Percentiles rank a stretch among this genome's conserved stretches.
phyloP scores from a whole-genome alignment of 352 stramenopile genomes.

The Globisporangium splendens region DNA sequence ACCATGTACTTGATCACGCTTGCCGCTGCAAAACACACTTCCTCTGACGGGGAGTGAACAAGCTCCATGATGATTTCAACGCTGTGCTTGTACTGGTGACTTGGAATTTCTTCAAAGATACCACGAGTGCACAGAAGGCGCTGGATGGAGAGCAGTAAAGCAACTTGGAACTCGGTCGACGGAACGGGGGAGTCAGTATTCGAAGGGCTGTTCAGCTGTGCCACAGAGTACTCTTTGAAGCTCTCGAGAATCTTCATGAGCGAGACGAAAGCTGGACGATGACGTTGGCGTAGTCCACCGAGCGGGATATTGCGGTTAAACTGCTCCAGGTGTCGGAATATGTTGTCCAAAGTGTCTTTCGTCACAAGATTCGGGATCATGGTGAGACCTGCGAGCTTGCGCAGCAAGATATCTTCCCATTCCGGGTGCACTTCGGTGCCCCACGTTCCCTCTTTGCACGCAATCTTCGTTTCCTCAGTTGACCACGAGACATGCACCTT shows the following conservation, averaged over 20 bases:
- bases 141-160: constrained; percentile 74
- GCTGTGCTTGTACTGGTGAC: constrained; percentile 82
- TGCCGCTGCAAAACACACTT: constrained; percentile 81
- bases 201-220: constrained; percentile 76
- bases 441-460: constrained; percentile 86
- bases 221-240: constrained; percentile 82
- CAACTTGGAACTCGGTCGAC: constrained; percentile 78
- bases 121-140: constrained; percentile 75
- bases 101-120: constrained; percentile 84
- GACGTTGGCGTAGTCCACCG: constrained; percentile 61
- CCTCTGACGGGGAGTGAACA: constrained; percentile 79
- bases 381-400: constrained; percentile 75
- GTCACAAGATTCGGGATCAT: constrained; percentile 81
- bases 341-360: constrained; percentile 64
- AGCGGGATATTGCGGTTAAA: constrained; percentile 87
- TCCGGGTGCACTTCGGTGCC: constrained; percentile 77
- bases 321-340: constrained; percentile 79
- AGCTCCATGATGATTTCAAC: constrained; percentile 87
- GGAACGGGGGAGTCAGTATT: constrained; percentile 81
- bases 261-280: constrained; percentile 69
- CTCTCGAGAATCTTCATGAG: constrained; percentile 85
- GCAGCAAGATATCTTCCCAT: constrained; percentile 80
- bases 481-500: constrained; percentile 86
- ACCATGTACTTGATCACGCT: constrained; percentile 89
- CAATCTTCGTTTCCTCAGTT: constrained; percentile 81